Evolutionary conservation across 169 alveolate genomes (phyloP).

Genomic region (Plasmodium falciparum): DNA sequence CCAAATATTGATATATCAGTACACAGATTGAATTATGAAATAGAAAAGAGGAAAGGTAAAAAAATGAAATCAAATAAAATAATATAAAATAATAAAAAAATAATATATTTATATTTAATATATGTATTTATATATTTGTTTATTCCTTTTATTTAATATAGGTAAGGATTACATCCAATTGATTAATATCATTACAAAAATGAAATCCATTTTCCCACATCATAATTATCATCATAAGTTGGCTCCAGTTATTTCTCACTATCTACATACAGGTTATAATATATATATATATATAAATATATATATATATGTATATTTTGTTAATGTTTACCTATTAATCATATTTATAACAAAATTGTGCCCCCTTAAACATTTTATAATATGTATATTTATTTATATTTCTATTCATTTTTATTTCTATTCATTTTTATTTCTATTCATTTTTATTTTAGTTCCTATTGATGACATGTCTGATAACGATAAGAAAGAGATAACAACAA

Average conservation of each 20-base stretch:
- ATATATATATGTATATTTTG: background rate
- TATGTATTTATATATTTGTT: background rate
- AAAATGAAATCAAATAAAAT: too few species aligned
- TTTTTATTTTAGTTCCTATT: conserved; percentile 13
- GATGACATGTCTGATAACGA: conserved; percentile 16
- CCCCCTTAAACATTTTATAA: background rate
- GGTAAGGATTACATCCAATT: conserved; percentile 30
- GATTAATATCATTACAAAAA: conserved; percentile 34
- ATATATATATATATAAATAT: background rate
- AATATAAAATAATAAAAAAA: background rate
- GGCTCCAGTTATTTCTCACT: conserved; percentile 57
- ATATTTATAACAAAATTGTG: background rate
- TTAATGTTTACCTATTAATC: background rate
- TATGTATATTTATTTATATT: background rate
- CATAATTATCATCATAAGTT: conserved; percentile 57
- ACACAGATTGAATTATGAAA: conserved; percentile 30
- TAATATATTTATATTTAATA: too few species aligned
- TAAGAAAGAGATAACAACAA: conserved; percentile 28
- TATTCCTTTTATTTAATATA: background rate
- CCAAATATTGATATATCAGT: conserved; percentile 59
- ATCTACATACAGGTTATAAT: conserved; percentile 42
- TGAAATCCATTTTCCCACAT: conserved; percentile 58
- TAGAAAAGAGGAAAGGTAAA: conserved; percentile 45
- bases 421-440: background rate
- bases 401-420: background rate